Percentiles rank a stretch among this genome's conserved stretches.
phyloP scores from a whole-genome alignment of 768 basidiomycete species.

The Tulasnella sp. region DNA sequence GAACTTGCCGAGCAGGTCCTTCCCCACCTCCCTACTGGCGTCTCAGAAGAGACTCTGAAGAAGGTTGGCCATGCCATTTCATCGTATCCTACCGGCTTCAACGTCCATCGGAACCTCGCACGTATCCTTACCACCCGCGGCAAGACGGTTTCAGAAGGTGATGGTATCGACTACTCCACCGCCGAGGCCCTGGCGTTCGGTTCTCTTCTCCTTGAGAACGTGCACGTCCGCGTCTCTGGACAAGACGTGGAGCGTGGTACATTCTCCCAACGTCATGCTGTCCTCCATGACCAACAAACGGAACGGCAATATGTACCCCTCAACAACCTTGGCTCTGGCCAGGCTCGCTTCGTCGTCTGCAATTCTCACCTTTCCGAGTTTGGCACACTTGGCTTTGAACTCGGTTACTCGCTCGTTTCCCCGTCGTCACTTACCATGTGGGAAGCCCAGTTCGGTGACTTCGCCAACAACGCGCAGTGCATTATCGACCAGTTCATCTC shows the following conservation, averaged over 20 bases:
- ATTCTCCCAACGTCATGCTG: slow-evolving; percentile 95
- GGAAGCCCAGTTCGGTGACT: slow-evolving; percentile 99
- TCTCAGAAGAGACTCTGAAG: slow-evolving; percentile 61
- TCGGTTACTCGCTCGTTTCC: slow-evolving; percentile 96
- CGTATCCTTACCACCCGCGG: slow-evolving; percentile 82
- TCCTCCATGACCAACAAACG: slow-evolving; percentile 89
- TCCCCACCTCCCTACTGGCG: slow-evolving; percentile 80
- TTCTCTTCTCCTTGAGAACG: slow-evolving; percentile 80
- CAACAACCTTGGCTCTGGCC: slow-evolving; percentile 73
- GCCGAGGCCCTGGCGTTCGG: slow-evolving; percentile 97
- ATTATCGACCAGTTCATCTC: slow-evolving; percentile 99
- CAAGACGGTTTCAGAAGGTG: slow-evolving; percentile 82
- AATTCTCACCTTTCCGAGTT: slow-evolving; percentile 96
- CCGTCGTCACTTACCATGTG: slow-evolving; percentile 87
- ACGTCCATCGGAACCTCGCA: slow-evolving; percentile 81
- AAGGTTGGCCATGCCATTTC: slow-evolving; percentile 81
- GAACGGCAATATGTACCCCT: slow-evolving; percentile 84
- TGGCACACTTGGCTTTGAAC: slow-evolving; percentile 90
- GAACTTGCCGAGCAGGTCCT: slow-evolving; percentile 86
- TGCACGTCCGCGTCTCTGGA: slow-evolving; percentile 88
- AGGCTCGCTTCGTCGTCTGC: slow-evolving; percentile 89
- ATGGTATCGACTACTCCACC: slow-evolving; percentile 94
- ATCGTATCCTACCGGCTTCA: slow-evolving; percentile 72
- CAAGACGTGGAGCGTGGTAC: slow-evolving; percentile 99
- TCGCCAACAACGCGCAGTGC: slow-evolving; percentile 92